These are phyloP conservation scores for Salix viminalis DNA, from an alignment of 345 rosid species.

Conservation along the genomic window DNA sequence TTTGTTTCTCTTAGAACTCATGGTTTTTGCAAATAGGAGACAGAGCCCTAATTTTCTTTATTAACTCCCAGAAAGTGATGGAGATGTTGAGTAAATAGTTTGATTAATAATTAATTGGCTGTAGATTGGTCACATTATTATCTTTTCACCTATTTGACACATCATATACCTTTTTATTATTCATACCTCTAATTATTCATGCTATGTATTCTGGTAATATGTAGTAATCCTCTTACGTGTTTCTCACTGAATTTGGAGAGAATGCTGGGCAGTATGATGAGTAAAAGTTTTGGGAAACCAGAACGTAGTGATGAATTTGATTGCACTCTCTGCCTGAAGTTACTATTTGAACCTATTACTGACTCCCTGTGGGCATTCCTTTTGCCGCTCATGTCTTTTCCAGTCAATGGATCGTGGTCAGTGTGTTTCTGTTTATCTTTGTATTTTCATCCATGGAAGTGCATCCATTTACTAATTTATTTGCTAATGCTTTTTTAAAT, in stretches of 20 bases:
- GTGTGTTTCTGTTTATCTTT: conserved; percentile 23
- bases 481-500: conserved; percentile 17
- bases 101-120: background rate
- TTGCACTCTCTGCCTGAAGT: conserved; percentile 86
- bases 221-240: conserved; percentile 74
- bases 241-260: conserved; percentile 60
- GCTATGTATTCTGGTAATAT: conserved; percentile 35
- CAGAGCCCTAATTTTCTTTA: background rate
- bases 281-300: conserved; percentile 40
- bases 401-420: conserved; percentile 92
- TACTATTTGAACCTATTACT: conserved; percentile 84
- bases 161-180: conserved; percentile 12
- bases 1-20: background rate
- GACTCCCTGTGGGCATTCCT: conserved; percentile 95
- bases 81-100: background rate
- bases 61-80: background rate
- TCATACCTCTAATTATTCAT: background rate
- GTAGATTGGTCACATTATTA: background rate
- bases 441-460: conserved; percentile 1
- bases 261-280: conserved; percentile 27
- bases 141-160: background rate
- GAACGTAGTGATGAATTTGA: conserved; percentile 83
- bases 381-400: conserved; percentile 82
- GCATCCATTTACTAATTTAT: background rate
- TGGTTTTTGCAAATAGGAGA: background rate